These are phyloP conservation scores for Schizophyllum commune DNA, from an alignment of 1,284 basidiomycete genomes.

Conservation along the genomic window DNA sequence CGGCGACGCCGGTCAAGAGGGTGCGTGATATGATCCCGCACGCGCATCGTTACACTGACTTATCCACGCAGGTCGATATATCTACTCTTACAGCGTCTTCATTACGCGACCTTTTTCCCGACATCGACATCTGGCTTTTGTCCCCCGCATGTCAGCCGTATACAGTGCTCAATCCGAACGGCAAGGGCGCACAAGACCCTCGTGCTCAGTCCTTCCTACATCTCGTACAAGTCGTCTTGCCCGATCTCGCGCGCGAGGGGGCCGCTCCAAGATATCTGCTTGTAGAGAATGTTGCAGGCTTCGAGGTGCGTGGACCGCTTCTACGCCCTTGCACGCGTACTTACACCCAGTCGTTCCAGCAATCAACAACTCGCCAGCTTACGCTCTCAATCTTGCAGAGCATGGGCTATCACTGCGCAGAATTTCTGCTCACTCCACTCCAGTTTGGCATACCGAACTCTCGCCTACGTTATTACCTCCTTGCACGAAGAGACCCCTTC, in stretches of 20 bases:
- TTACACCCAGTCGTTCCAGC: conserved; percentile 27
- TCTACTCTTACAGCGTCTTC: conserved; percentile 39
- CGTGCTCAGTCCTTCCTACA: conserved; percentile 70
- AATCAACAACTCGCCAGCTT: conserved; percentile 51
- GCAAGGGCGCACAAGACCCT: conserved; percentile 61
- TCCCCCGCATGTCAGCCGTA: conserved; percentile 79
- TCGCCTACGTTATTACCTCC: conserved; percentile 68
- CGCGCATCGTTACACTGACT: conserved; percentile 2
- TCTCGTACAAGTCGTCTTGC: conserved; percentile 57
- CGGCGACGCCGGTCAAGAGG: conserved; percentile 36
- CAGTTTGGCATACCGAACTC: conserved; percentile 77
- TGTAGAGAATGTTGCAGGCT: conserved; percentile 74
- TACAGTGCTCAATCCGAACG: conserved; percentile 64
- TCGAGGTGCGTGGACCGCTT: conserved; percentile 45
- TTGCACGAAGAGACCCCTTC: conserved; percentile 47
- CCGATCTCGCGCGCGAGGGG: conserved; percentile 36
- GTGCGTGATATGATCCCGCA: conserved; percentile 25
- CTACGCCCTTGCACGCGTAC: not conserved
- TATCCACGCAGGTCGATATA: conserved; percentile 49
- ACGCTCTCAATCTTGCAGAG: conserved; percentile 40
- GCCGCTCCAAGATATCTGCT: conserved; percentile 51
- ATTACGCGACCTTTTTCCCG: conserved; percentile 36
- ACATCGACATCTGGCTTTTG: conserved; percentile 53
- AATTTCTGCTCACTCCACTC: conserved; percentile 63
- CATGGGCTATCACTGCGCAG: conserved; percentile 49